These are phyloP conservation scores for Taphrina confusa DNA, from an alignment of 1,139 yeast genomes.

Conservation along the genomic window DNA sequence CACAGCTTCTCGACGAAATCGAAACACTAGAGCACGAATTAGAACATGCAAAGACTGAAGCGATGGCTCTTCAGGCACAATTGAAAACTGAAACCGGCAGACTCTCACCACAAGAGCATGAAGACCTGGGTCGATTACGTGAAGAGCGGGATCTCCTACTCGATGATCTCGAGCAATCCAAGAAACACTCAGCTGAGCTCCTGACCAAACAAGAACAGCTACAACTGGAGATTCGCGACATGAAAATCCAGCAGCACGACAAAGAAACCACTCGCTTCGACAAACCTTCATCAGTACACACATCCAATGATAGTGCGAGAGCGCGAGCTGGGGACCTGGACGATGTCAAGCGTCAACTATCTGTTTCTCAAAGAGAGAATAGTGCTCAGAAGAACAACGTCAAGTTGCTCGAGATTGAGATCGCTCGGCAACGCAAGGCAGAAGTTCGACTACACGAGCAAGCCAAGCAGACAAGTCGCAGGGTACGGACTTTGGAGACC, in stretches of 20 bases:
- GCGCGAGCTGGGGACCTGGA: not conserved
- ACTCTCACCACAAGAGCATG: not conserved
- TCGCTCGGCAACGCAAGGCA: not conserved
- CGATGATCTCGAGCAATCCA: not conserved
- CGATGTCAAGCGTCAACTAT: not conserved
- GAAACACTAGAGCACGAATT: constrained; percentile 23
- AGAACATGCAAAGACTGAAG: not conserved
- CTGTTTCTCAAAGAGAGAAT: not conserved
- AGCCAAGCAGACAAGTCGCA: constrained; percentile 1
- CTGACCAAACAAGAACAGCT: not conserved
- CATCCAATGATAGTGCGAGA: not conserved
- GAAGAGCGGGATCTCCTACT: not conserved
- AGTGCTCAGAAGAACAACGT: not conserved
- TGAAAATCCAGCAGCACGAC: too few relatives aligned
- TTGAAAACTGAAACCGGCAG: not conserved
- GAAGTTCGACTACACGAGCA: constrained; percentile 1
- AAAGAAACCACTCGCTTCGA: too few relatives aligned
- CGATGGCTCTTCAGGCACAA: constrained; percentile 6
- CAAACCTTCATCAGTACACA: too few relatives aligned
- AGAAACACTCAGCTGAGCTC: not conserved
- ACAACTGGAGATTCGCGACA: not conserved
- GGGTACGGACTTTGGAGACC: constrained; percentile 1
- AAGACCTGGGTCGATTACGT: not conserved
- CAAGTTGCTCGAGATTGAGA: not conserved
- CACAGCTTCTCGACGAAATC: constrained; percentile 5